Evolutionary conservation across 768 basidiomycete genomes (phyloP).

Genomic region (Leccinum rimulosum): DNA sequence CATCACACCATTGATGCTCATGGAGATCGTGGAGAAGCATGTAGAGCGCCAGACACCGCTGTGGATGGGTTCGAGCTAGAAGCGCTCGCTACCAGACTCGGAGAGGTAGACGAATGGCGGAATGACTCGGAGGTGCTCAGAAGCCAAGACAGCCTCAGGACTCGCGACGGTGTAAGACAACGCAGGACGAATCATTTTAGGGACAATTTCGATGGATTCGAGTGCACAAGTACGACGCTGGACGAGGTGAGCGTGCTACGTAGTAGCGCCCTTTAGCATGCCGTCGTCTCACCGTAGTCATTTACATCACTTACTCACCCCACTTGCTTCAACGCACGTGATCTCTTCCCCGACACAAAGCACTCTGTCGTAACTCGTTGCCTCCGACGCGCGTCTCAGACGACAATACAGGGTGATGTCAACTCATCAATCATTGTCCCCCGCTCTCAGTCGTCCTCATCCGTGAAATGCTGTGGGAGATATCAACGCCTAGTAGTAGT

Average conservation of each 20-base stretch:
- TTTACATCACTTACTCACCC: conserved; percentile 41
- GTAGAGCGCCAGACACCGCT: conserved; percentile 13
- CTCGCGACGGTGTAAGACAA: conserved; percentile 1
- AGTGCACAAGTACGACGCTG: conserved; percentile 31
- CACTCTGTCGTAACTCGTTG: conserved; percentile 7
- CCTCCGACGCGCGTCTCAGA: conserved; percentile 19
- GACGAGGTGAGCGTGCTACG: conserved; percentile 44
- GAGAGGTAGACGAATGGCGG: conserved; percentile 55
- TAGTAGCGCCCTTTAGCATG: not conserved
- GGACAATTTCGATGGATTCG: conserved; percentile 16
- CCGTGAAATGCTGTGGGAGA: conserved; percentile 4
- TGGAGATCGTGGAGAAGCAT: not conserved
- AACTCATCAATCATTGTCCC: not conserved
- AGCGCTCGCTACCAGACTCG: conserved; percentile 39
- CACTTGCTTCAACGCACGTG: conserved; percentile 49
- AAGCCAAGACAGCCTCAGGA: conserved; percentile 18
- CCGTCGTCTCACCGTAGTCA: conserved; percentile 34
- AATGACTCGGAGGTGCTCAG: conserved; percentile 33
- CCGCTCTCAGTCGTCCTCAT: not conserved
- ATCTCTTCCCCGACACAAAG: conserved; percentile 29
- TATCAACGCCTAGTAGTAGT: not conserved
- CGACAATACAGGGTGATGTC: conserved; percentile 6
- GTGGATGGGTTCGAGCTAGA: conserved; percentile 46
- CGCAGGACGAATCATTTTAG: conserved; percentile 5
- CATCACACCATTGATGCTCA: conserved; percentile 8